Conservation (phyloP, 257 asterid species). For the Linaria vulgaris region DNA sequence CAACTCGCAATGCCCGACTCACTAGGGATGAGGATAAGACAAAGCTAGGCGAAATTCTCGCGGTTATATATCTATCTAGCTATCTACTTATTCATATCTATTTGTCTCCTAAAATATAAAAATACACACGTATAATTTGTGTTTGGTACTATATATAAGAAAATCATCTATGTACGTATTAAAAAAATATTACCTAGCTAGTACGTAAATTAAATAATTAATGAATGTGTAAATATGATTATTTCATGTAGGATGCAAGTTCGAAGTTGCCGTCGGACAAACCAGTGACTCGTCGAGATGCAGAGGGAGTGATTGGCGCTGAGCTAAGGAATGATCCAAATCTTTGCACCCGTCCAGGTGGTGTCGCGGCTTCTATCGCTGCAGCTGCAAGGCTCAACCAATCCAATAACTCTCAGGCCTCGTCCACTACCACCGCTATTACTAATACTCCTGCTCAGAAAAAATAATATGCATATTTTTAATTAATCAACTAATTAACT, state of each 20-base stretch:
- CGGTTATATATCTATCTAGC: slow-evolving; percentile 28
- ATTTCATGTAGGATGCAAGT: slow-evolving; percentile 58
- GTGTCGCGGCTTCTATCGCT: slow-evolving; percentile 84
- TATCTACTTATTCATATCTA: too few relatives aligned
- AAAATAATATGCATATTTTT: too few relatives aligned
- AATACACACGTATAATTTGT: too few relatives aligned
- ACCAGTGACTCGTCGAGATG: slow-evolving; percentile 82
- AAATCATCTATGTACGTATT: too few relatives aligned
- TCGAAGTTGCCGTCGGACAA: slow-evolving; percentile 75
- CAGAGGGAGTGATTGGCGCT: slow-evolving; percentile 95
- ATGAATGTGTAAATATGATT: neutral
- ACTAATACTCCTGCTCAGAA: too few relatives aligned
- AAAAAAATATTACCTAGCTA: too few relatives aligned
- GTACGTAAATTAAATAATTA: neutral
- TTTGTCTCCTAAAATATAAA: too few relatives aligned
- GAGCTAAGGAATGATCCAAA: slow-evolving; percentile 89
- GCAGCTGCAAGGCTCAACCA: slow-evolving; percentile 86
- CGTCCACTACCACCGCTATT: too few relatives aligned
- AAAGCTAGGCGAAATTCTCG: slow-evolving; percentile 66
- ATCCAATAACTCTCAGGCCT: too few relatives aligned
- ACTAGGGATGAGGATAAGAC: slow-evolving; percentile 80
- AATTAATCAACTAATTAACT: too few relatives aligned
- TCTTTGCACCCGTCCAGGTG: slow-evolving; percentile 83
- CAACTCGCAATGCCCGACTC: slow-evolving; percentile 80
- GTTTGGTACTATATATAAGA: too few relatives aligned